Conservation (phyloP, 2,329 filamentous ascomycete genomes). For the Talaromyces pinophilus region DNA sequence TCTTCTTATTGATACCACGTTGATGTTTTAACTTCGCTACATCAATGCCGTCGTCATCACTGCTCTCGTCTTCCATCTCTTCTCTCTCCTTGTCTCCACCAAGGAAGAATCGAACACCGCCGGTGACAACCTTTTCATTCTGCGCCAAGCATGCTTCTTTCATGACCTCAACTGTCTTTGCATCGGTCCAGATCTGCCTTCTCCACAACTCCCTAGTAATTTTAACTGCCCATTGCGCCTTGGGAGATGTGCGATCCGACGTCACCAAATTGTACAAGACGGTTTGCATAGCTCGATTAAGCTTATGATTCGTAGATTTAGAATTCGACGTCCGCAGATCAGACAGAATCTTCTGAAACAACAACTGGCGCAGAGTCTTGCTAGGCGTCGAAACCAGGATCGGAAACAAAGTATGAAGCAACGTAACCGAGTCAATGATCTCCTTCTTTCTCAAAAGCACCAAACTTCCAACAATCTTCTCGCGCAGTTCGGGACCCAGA, state of each 20-base stretch:
- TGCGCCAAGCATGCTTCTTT: constrained; percentile 86
- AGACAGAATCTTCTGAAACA: constrained; percentile 89
- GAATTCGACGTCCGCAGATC: constrained; percentile 86
- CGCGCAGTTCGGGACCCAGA: constrained; percentile 79
- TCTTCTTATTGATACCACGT: constrained; percentile 93
- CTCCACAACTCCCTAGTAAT: constrained; percentile 95
- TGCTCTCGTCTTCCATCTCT: constrained; percentile 85
- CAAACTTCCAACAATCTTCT: constrained; percentile 91
- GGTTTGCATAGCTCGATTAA: constrained; percentile 91
- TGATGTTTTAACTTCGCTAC: constrained; percentile 81
- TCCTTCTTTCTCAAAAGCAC: constrained; percentile 89
- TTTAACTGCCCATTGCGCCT: constrained; percentile 94
- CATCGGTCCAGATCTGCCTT: constrained; percentile 91
- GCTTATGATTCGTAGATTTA: constrained; percentile 83
- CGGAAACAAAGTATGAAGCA: constrained; percentile 91
- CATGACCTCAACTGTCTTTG: constrained; percentile 96
- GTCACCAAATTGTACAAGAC: constrained; percentile 90
- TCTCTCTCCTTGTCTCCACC: constrained; percentile 95
- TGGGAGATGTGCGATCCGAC: constrained; percentile 78
- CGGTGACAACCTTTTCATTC: constrained; percentile 87
- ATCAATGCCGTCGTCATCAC: constrained; percentile 73
- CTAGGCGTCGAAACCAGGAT: constrained; percentile 89
- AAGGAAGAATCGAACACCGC: constrained; percentile 90
- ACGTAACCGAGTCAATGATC: constrained; percentile 77
- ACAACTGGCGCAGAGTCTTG: constrained; percentile 78